Base-by-base conservation (phyloP, 2,329 filamentous ascomycete genomes). In the Neofusicoccum sp. region DNA sequence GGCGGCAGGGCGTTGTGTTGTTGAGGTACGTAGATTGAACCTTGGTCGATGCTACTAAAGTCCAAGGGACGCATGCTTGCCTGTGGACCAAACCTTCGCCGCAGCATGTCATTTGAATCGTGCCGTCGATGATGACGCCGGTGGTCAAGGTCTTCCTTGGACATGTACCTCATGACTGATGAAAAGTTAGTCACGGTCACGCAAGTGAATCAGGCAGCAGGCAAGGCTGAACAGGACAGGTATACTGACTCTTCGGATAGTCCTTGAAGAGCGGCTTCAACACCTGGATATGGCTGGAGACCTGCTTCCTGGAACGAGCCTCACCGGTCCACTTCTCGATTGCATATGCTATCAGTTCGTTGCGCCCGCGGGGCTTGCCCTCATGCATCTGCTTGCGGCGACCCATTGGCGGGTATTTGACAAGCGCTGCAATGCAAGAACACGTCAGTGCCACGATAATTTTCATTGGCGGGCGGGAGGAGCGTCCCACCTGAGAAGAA, bases 281-380 rank as follows among this genome's bases (percentile, higher is more conserved):
- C 2, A 87, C 84, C 70, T 87, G 85, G 28, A 87, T 79, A 68
- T 87, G 85, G 66, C 85, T 87, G 0, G 85, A 87, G 4, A 87
- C 82, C 67, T 87, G 83, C 69, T 87, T 87, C 54, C 85, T 77
- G 14, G 71, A 73, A 58, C 85, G 76, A 28, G 66, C 68, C 60
- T 80, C 80, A 24, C 84, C 83, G 6, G 84, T 86, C 61, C 78
- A 74, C 60, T 79, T 79, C 64, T 76, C 73, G 62, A 87, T 86
- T 57, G 80, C 83, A 65, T 84, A 79, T 24, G 84, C 79, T 63
- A 87, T 85, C 47, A 86, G 73, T 70, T 87, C 84, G 67, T 87
- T 87, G 40, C 85, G 80, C 28, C 85, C 85, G 64, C 81, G 80
- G 16, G 78, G 79, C 68, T 83, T 82, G 47, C 80, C 80, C 60